These are phyloP conservation scores for Xylariaceae sp. DNA, from an alignment of 2,329 filamentous ascomycete genomes.

Conservation along the genomic window DNA sequence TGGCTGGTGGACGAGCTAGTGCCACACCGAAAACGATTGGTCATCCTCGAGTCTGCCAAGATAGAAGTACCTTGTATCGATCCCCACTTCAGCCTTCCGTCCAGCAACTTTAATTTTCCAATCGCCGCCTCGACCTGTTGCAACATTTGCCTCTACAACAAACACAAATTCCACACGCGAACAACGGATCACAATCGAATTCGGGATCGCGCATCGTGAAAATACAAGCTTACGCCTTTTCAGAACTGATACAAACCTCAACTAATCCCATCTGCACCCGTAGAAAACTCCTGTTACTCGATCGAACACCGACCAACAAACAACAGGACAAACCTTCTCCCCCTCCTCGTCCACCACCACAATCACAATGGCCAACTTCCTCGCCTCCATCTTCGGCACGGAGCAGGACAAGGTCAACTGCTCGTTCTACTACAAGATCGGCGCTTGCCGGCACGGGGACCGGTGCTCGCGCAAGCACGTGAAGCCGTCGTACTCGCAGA, in stretches of 20 bases:
- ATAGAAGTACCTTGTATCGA: slow-evolving; percentile 2
- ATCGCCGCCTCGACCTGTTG: neutral
- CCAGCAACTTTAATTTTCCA: slow-evolving; percentile 7
- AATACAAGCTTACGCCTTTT: neutral
- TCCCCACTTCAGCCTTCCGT: slow-evolving; percentile 10
- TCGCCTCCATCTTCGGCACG: slow-evolving; percentile 98
- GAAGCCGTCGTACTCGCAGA: slow-evolving; percentile 97
- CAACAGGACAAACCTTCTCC: neutral
- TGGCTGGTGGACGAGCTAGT: slow-evolving; percentile 15
- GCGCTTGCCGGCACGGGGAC: slow-evolving; percentile 96
- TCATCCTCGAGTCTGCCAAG: slow-evolving; percentile 11
- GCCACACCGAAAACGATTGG: slow-evolving; percentile 5
- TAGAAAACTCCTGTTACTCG: neutral
- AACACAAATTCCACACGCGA: neutral
- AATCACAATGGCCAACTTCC: slow-evolving; percentile 91
- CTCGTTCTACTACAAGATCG: slow-evolving; percentile 99
- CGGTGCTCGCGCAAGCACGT: slow-evolving; percentile 98
- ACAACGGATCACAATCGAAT: neutral
- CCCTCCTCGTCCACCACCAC: too few relatives aligned
- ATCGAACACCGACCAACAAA: neutral
- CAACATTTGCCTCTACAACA: neutral
- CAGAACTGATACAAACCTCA: neutral
- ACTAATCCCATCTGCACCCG: neutral
- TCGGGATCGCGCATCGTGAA: neutral
- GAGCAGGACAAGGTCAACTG: slow-evolving; percentile 99